A percentile compares a stretch with the other conserved stretches of the same genome.
Conservation (phyloP, 805 yeast genomes). For the Debaryomyces maramus region DNA sequence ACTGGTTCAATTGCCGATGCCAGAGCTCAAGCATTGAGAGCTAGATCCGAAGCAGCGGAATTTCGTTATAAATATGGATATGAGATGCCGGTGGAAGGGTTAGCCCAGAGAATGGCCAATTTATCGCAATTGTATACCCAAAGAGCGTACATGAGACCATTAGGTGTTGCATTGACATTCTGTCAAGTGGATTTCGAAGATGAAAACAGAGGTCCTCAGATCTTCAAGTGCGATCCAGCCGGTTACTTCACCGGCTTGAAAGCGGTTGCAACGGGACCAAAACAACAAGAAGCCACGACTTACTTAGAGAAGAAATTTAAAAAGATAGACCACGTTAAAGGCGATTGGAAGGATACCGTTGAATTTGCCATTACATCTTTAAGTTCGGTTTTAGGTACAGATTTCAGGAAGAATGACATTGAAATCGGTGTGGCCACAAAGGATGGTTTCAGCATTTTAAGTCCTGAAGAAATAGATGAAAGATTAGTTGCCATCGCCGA, state of each 20-base stretch:
- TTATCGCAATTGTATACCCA: conserved; percentile 94
- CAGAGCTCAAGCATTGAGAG: conserved; percentile 83
- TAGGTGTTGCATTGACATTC: conserved; percentile 91
- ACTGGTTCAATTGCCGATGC: conserved; percentile 98
- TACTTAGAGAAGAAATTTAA: conserved; percentile 88
- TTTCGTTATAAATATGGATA: conserved; percentile 92
- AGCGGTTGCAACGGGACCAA: conserved; percentile 95
- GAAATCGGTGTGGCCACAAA: conserved; percentile 88
- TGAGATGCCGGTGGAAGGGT: conserved; percentile 92
- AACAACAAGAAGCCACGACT: conserved; percentile 92
- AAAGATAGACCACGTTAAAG: conserved; percentile 62
- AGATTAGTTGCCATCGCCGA: conserved; percentile 93
- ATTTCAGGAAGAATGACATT: conserved; percentile 88
- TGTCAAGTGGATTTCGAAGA: conserved; percentile 67
- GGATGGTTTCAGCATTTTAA: conserved; percentile 68
- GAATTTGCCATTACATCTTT: conserved; percentile 87
- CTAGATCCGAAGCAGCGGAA: conserved; percentile 94
- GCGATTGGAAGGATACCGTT: conserved; percentile 85
- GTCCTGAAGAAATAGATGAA: conserved; percentile 90
- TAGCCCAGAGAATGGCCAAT: conserved; percentile 95
- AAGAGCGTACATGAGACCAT: conserved; percentile 97
- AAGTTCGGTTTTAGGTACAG: conserved; percentile 85
- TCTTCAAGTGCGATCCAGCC: conserved; percentile 95
- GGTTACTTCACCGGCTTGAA: conserved; percentile 90
- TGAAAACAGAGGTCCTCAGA: conserved; percentile 85